Conservation (phyloP, 2,329 filamentous ascomycete species). For the Fusarium xyrophilum region DNA sequence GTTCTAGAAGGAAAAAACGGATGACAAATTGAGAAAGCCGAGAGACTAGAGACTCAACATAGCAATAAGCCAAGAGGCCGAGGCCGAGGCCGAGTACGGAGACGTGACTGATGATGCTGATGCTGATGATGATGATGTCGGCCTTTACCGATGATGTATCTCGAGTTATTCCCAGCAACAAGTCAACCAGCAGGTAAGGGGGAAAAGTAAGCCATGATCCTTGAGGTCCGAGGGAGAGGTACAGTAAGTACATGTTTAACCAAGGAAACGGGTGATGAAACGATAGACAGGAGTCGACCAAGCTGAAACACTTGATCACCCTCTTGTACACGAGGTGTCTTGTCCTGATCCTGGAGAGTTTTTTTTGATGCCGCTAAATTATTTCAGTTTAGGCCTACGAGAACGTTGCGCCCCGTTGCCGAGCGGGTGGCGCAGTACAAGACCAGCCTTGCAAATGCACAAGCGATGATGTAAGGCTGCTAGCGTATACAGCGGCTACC, state of each 20-base stretch:
- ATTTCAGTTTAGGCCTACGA: not conserved
- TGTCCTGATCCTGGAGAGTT: not conserved
- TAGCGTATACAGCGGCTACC: constrained; percentile 26
- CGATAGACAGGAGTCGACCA: constrained; percentile 33
- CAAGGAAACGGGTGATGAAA: constrained; percentile 30
- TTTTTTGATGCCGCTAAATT: constrained; percentile 8
- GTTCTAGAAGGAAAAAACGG: constrained; percentile 35
- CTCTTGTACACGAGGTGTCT: not conserved
- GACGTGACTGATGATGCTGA: not conserved
- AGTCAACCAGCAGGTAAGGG: too few relatives aligned
- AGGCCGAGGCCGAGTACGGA: constrained; percentile 19
- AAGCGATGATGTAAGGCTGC: constrained; percentile 35
- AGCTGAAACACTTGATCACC: constrained; percentile 35
- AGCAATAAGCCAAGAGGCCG: not conserved
- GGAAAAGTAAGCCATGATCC: constrained; percentile 3
- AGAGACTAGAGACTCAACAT: not conserved
- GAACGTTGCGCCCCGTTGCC: constrained; percentile 30
- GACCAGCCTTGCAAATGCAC: constrained; percentile 25
- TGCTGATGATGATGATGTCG: constrained; percentile 6
- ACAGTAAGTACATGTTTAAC: not conserved
- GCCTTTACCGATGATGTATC: constrained; percentile 12
- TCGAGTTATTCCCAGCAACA: not conserved
- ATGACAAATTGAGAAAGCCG: constrained; percentile 28
- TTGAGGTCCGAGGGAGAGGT: not conserved
- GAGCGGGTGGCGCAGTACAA: constrained; percentile 34